These are phyloP conservation scores for Scleromitrula shiraiana DNA, from an alignment of 2,329 filamentous ascomycete species.

Conservation along the genomic window DNA sequence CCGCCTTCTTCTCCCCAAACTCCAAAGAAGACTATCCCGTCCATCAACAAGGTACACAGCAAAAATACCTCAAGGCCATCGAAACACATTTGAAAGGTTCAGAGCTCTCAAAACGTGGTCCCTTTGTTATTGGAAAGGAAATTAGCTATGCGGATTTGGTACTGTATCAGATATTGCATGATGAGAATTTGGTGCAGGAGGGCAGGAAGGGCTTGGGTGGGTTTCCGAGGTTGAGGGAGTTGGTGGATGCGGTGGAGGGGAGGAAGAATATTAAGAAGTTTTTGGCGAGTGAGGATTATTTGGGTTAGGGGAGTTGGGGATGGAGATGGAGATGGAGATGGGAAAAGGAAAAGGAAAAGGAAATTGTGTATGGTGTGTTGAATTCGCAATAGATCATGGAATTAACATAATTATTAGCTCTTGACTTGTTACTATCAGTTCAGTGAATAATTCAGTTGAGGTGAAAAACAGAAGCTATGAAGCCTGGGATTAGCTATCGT, in stretches of 20 bases:
- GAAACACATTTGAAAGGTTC: slow-evolving; percentile 28
- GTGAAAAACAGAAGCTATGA: too few species aligned
- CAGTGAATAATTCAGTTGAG: too few species aligned
- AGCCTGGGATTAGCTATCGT: too few species aligned
- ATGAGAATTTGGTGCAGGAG: slow-evolving; percentile 25
- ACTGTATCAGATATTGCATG: slow-evolving; percentile 25
- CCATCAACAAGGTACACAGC: background rate
- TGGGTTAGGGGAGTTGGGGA: too few species aligned
- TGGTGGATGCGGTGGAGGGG: slow-evolving; percentile 24
- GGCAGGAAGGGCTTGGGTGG: slow-evolving; percentile 21
- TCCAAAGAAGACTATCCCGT: background rate
- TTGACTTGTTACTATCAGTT: too few species aligned
- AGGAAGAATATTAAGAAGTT: slow-evolving; percentile 26
- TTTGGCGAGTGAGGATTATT: slow-evolving; percentile 23
- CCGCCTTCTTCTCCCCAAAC: background rate
- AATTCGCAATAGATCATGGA: too few species aligned
- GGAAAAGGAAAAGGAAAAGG: too few species aligned
- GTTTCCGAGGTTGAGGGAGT: slow-evolving; percentile 23
- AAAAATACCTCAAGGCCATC: slow-evolving; percentile 21
- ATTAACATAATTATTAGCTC: too few species aligned
- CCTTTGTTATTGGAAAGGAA: slow-evolving; percentile 24
- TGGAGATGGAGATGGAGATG: too few species aligned
- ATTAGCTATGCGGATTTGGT: slow-evolving; percentile 29
- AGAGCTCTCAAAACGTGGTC: slow-evolving; percentile 27
- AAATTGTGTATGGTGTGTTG: too few species aligned